These are phyloP conservation scores for Fragilariopsis cylindrus DNA, from an alignment of 108 stramenopile species.

Conservation along the genomic window DNA sequence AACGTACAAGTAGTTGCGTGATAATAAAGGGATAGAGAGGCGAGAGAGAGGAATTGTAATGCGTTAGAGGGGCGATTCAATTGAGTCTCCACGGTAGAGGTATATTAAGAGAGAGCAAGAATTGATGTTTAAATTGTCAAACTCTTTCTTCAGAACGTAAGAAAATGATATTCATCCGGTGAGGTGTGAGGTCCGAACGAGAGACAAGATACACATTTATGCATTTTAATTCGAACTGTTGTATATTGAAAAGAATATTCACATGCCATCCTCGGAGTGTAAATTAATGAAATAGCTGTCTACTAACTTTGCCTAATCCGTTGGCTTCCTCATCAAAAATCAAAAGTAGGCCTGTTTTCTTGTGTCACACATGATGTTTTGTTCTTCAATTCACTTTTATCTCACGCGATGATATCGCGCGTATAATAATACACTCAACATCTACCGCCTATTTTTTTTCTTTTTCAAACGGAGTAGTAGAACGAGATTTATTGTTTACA, in stretches of 20 bases:
- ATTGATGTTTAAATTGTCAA: neutral
- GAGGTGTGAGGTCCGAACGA: neutral
- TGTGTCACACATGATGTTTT: no score
- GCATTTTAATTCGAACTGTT: neutral
- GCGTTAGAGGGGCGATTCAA: neutral
- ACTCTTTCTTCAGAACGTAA: neutral
- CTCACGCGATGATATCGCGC: no score
- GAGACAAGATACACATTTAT: neutral
- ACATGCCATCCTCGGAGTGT: neutral
- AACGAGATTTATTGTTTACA: no score
- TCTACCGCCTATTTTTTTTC: no score
- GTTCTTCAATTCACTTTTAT: no score
- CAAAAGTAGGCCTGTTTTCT: no score
- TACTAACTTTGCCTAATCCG: no score
- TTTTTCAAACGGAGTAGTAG: no score
- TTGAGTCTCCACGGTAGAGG: neutral
- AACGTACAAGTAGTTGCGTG: neutral
- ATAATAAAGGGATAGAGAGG: neutral
- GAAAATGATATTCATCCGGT: neutral
- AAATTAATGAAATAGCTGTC: neutral
- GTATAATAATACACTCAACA: no score
- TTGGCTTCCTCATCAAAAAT: no score
- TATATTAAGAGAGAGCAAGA: conserved; percentile 5
- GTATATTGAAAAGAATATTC: no score
- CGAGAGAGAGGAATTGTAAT: neutral